A percentile compares a stretch with the other conserved stretches of the same genome.
phyloP scores from a whole-genome alignment of 192 early-diverging fungal genomes.

The Backusella psychrophila region DNA sequence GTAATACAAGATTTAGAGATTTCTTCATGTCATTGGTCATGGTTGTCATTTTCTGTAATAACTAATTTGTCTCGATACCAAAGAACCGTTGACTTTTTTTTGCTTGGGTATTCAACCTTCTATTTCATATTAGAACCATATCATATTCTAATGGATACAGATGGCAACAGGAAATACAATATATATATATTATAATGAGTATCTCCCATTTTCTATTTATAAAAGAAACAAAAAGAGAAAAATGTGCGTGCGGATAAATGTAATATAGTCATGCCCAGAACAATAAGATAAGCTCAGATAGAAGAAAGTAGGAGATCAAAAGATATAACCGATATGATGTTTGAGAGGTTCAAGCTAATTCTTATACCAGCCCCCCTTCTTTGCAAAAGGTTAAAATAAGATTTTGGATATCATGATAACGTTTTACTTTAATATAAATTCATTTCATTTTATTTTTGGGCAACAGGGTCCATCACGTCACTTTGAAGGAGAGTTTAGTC shows the following conservation, averaged over 20 bases:
- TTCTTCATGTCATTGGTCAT: neutral
- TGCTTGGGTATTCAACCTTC: no score
- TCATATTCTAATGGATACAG: no score
- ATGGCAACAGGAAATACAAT: no score
- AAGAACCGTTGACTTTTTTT: no score
- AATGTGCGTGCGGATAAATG: no score
- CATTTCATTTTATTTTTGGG: no score
- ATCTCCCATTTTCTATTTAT: no score
- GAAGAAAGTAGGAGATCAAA: neutral
- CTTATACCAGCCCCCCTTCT: neutral
- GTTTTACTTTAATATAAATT: neutral
- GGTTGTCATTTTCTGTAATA: neutral
- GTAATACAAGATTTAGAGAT: neutral
- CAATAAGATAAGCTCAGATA: neutral
- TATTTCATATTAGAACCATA: no score
- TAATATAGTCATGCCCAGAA: neutral
- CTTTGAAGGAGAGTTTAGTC: neutral
- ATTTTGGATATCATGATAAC: neutral
- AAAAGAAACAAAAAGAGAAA: no score
- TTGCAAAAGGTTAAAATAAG: neutral
- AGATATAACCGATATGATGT: neutral
- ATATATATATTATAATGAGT: no score
- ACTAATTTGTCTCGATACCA: neutral
- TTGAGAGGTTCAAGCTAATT: neutral
- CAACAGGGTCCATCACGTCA: neutral